A percentile compares a stretch with the other conserved stretches of the same genome.
These are phyloP conservation scores for Sugiyamaella japonica DNA, from an alignment of 1,139 yeast genomes.

Conservation along the genomic window DNA sequence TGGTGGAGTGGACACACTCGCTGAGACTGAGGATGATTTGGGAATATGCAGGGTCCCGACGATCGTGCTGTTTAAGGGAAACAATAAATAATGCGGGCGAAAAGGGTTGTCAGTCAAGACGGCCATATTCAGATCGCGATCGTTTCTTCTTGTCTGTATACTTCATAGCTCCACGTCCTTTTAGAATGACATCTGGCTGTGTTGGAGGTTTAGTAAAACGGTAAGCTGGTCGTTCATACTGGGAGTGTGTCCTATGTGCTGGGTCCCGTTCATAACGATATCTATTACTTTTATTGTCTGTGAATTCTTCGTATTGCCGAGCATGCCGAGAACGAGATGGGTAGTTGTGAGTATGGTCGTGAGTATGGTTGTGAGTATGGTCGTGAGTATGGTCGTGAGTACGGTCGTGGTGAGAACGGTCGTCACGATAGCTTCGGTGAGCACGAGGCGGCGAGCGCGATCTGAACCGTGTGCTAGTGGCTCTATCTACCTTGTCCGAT, in stretches of 20 bases:
- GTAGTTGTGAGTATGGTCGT: no score
- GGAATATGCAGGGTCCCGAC: no score
- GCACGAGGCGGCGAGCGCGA: slow-evolving; percentile 1
- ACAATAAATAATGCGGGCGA: neutral
- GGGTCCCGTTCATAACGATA: neutral
- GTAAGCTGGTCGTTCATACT: neutral
- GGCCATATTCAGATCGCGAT: neutral
- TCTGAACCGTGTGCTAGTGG: neutral
- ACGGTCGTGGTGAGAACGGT: no score
- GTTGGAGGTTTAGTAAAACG: neutral
- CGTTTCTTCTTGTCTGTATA: slow-evolving; percentile 27
- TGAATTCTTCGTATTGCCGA: neutral
- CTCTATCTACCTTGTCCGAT: neutral
- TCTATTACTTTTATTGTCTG: neutral
- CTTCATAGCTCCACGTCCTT: slow-evolving; percentile 38
- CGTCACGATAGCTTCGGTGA: neutral
- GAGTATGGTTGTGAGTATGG: neutral
- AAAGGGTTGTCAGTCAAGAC: neutral
- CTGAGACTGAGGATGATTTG: no score
- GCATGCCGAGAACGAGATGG: neutral
- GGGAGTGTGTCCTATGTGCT: neutral
- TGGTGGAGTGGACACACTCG: no score
- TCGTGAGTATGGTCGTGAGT: neutral
- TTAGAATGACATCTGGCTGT: slow-evolving; percentile 26
- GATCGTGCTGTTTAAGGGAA: no score